Conservation (phyloP, 2,329 filamentous ascomycete genomes). For the Fusarium abutilonis region DNA sequence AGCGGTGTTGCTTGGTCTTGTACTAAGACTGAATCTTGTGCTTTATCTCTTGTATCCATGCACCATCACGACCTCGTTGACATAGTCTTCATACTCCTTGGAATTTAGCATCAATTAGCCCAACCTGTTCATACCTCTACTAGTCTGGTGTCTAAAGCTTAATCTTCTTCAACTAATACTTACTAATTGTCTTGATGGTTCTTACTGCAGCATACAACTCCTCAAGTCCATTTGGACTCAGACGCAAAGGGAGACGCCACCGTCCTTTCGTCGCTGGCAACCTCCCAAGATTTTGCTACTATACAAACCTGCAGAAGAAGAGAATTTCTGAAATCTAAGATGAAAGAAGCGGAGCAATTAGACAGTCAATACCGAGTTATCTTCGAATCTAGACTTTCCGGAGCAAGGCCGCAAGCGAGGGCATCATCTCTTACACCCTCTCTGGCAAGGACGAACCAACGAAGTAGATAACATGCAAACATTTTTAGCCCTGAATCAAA, state of each 20-base stretch:
- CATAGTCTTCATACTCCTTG: no score
- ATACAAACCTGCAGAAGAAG: not conserved
- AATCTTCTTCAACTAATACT: no score
- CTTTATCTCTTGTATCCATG: not conserved
- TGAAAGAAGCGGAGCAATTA: not conserved
- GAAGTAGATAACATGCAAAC: not conserved
- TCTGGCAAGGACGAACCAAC: not conserved
- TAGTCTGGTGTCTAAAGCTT: no score
- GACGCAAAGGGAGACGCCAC: conserved; percentile 7
- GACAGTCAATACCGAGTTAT: not conserved
- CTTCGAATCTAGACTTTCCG: not conserved
- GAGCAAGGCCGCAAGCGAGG: not conserved
- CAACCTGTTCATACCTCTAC: no score
- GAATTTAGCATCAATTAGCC: no score
- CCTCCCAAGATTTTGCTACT: not conserved
- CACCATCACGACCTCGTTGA: no score
- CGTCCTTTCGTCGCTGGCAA: not conserved
- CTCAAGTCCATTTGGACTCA: not conserved
- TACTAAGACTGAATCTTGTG: no score
- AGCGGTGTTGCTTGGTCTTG: no score
- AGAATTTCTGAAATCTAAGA: no score
- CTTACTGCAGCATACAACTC: not conserved
- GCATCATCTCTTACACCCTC: conserved; percentile 12
- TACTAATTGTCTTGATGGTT: not conserved
- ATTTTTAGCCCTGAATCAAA: not conserved